These are phyloP conservation scores for Narthecium ossifragum DNA, from an alignment of 106 monocot species.

Conservation along the genomic window DNA sequence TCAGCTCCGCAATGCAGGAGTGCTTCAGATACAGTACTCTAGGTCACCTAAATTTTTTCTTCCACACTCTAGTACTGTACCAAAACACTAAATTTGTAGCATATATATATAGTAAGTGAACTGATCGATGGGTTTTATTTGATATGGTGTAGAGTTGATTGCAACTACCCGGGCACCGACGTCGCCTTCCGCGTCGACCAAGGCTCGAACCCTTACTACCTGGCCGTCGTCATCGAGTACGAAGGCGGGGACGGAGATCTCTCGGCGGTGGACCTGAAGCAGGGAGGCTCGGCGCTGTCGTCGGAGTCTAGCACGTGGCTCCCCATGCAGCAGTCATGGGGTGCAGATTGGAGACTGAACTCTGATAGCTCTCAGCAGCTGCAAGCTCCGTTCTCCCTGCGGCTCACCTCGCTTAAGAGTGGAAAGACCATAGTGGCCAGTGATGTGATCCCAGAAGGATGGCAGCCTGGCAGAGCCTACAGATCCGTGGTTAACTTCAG, in stretches of 20 bases:
- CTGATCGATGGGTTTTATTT: too few species aligned
- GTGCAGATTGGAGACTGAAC: constrained; percentile 50
- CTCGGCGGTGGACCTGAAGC: constrained; percentile 27
- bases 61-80: too few species aligned
- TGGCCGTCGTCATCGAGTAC: constrained; percentile 61
- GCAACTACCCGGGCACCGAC: constrained; percentile 40
- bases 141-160: constrained; percentile 52
- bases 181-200: constrained; percentile 54
- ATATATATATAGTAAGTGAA: not conserved
- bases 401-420: constrained; percentile 30
- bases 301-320: constrained; percentile 23
- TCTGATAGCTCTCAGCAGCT: constrained; percentile 20
- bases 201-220: constrained; percentile 62
- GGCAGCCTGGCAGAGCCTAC: constrained; percentile 41
- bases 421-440: constrained; percentile 32
- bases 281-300: too few species aligned
- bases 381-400: constrained; percentile 50
- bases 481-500: constrained; percentile 45
- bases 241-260: constrained; percentile 68
- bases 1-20: constrained; percentile 38
- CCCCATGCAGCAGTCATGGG: constrained; percentile 59
- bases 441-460: constrained; percentile 51
- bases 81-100: not conserved
- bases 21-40: constrained; percentile 33
- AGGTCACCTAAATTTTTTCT: too few species aligned